These are phyloP conservation scores for Aspergillus sojae DNA, from an alignment of 2,329 filamentous ascomycete species.

Conservation along the genomic window DNA sequence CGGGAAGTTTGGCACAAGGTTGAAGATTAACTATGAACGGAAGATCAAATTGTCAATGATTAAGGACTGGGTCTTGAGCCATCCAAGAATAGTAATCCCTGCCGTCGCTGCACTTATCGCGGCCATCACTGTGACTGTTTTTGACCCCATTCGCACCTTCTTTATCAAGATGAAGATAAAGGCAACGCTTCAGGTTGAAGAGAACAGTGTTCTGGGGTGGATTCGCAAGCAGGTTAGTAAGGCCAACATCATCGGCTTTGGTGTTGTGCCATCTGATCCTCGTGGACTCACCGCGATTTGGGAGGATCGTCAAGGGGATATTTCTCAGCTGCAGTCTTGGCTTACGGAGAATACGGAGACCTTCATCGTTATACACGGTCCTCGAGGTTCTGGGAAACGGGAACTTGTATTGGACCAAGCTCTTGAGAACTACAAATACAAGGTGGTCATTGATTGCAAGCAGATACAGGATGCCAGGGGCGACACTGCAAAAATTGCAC, in stretches of 20 bases:
- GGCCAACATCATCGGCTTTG: conserved; percentile 49
- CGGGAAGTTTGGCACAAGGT: conserved; percentile 72
- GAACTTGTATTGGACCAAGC: conserved; percentile 86
- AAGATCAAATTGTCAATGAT: conserved; percentile 76
- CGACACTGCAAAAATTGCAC: conserved; percentile 80
- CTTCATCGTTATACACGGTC: conserved; percentile 91
- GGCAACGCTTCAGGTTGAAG: conserved; percentile 70
- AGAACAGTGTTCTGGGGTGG: conserved; percentile 78
- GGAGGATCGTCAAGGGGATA: conserved; percentile 80
- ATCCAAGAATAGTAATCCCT: conserved; percentile 87
- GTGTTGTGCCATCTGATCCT: conserved; percentile 57
- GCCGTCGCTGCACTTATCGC: conserved; percentile 78
- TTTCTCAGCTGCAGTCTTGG: conserved; percentile 82
- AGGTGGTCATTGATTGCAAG: conserved; percentile 89
- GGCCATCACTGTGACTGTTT: conserved; percentile 80
- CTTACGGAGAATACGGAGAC: conserved; percentile 86
- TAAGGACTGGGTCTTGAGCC: conserved; percentile 82
- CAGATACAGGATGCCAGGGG: conserved; percentile 88
- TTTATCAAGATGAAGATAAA: conserved; percentile 90
- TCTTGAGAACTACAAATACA: conserved; percentile 72
- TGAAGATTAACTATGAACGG: conserved; percentile 83
- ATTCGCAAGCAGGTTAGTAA: conserved; percentile 65
- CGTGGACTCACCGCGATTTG: conserved; percentile 79
- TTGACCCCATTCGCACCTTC: conserved; percentile 91
- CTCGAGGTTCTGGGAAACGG: conserved; percentile 85